Evolutionary conservation across 1,284 basidiomycete species (phyloP).

Genomic region (Mycosarcoma mackinlayi): DNA sequence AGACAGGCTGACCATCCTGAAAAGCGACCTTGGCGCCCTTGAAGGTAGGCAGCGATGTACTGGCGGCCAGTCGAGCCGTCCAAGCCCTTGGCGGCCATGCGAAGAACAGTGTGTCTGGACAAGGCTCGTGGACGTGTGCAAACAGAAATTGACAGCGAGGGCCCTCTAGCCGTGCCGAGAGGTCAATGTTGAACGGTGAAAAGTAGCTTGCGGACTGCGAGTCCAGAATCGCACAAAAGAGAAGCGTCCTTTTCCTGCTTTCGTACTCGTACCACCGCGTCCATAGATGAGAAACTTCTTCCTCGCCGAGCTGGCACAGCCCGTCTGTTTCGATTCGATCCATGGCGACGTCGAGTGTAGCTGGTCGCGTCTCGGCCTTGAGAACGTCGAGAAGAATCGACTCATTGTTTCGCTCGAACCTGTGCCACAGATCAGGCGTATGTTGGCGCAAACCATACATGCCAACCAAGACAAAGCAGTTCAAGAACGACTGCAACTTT

Average conservation of each 20-base stretch:
- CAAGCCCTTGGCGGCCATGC: constrained; percentile 35
- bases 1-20: constrained; percentile 7
- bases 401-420: constrained; percentile 24
- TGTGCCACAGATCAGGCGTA: constrained; percentile 30
- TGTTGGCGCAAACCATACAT: constrained; percentile 27
- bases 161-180: constrained; percentile 15
- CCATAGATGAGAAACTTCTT: constrained; percentile 22
- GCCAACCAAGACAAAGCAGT: constrained; percentile 29
- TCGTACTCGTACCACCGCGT: constrained; percentile 39
- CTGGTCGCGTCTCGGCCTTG: constrained; percentile 12
- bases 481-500: constrained; percentile 25
- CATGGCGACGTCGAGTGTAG: constrained; percentile 12
- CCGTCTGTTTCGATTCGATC: constrained; percentile 21
- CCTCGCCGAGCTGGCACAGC: constrained; percentile 9
- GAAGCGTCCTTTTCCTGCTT: constrained; percentile 31
- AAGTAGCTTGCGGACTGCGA: constrained; percentile 38
- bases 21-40: constrained; percentile 21
- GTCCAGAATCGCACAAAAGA: constrained; percentile 34
- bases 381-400: constrained; percentile 30
- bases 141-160: constrained; percentile 43
- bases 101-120: constrained; percentile 30
- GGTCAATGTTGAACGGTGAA: constrained; percentile 26
- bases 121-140: constrained; percentile 40
- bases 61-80: constrained; percentile 19
- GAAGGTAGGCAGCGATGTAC: constrained; percentile 23